phyloP scores from a whole-genome alignment of 1,284 basidiomycete species.

The Xerocomus amazonicus region DNA sequence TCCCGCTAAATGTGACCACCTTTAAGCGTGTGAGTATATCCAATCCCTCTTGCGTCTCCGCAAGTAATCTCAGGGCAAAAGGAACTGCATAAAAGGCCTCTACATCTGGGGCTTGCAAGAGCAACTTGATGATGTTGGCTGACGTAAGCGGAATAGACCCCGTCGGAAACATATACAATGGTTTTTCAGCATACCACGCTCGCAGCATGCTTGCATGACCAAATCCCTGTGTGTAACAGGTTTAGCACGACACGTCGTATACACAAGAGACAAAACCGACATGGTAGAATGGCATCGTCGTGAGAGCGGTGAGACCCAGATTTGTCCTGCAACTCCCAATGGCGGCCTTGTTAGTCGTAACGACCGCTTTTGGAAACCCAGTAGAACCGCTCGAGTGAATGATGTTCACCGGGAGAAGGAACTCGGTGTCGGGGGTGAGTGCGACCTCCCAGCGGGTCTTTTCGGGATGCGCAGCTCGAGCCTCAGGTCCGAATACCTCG shows the following conservation, averaged over 20 bases:
- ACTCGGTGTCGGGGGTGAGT: constrained; percentile 46
- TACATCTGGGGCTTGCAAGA: constrained; percentile 19
- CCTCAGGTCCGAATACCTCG: constrained; percentile 11
- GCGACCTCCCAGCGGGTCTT: constrained; percentile 35
- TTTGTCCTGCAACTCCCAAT: constrained; percentile 38
- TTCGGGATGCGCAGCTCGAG: constrained; percentile 32
- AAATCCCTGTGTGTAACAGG: constrained; percentile 10
- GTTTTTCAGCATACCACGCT: constrained; percentile 40
- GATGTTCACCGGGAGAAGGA: constrained; percentile 44
- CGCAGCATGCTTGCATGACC: constrained; percentile 29
- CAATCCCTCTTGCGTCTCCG: constrained; percentile 47
- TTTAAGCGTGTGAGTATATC: constrained; percentile 47
- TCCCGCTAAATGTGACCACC: constrained; percentile 48
- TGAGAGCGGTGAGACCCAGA: constrained; percentile 46
- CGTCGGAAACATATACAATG: constrained; percentile 50
- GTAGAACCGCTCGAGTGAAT: constrained; percentile 62
- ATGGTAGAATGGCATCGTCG: constrained; percentile 41
- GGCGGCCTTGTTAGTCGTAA: constrained; percentile 38
- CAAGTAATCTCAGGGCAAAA: constrained; percentile 41
- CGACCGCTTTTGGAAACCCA: constrained; percentile 45
- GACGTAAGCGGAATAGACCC: constrained; percentile 49
- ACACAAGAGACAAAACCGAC: constrained; percentile 21
- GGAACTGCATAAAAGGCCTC: constrained; percentile 20
- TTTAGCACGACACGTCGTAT: no score
- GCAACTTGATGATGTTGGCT: constrained; percentile 41